Evolutionary conservation across 352 stramenopile genomes (phyloP).

Genomic region (Globisporangium spiculum): DNA sequence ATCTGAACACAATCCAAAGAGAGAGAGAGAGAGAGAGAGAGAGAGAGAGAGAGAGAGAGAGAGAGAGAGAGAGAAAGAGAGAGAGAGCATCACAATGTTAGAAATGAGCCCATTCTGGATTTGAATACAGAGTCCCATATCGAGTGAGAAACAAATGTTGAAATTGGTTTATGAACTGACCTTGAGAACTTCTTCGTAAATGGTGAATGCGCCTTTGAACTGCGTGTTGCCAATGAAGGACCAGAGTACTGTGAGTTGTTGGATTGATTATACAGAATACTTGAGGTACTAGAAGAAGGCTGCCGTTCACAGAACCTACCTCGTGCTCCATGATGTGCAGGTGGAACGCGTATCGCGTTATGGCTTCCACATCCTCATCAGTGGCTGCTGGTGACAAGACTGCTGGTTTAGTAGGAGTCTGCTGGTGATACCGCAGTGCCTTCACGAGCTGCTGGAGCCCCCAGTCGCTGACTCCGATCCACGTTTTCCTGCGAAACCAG

Average conservation of each 20-base stretch:
- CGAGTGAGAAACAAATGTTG: not conserved
- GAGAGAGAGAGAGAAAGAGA: not conserved
- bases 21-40: constrained; percentile 2
- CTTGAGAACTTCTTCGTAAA: constrained; percentile 57
- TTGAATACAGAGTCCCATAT: too few relatives aligned
- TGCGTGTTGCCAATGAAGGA: constrained; percentile 7
- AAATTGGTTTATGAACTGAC: constrained; percentile 19
- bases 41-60: too few relatives aligned
- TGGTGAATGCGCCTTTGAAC: constrained; percentile 45
- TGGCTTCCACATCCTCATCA: constrained; percentile 20
- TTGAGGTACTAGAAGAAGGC: not conserved
- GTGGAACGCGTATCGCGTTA: constrained; percentile 43
- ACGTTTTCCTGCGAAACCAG: constrained; percentile 56
- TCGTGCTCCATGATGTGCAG: constrained; percentile 43
- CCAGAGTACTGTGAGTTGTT: not conserved
- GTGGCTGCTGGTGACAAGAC: constrained; percentile 4
- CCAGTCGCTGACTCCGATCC: constrained; percentile 46
- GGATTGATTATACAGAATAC: not conserved
- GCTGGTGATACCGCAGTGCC: constrained; percentile 42
- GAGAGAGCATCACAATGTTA: not conserved
- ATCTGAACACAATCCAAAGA: constrained; percentile 20
- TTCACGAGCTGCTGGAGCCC: constrained; percentile 29
- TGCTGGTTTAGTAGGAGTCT: constrained; percentile 2
- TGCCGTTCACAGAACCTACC: constrained; percentile 1
- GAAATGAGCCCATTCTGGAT: not conserved